phyloP scores from a whole-genome alignment of 176 grass and related monocot species.

The Guadua angustifolia region DNA sequence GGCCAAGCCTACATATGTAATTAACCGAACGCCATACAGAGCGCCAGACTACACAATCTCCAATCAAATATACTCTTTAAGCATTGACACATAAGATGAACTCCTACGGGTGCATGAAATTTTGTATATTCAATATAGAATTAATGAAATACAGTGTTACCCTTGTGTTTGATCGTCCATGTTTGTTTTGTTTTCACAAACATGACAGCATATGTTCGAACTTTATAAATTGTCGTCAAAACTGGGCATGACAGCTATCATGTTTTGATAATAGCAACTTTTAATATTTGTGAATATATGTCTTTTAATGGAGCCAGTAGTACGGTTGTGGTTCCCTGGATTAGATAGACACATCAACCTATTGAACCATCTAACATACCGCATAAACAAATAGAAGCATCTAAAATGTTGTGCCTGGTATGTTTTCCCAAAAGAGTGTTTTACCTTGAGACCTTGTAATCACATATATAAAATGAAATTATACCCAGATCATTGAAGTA shows the following conservation, averaged over 20 bases:
- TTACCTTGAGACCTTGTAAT: constrained; percentile 11
- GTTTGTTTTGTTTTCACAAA: too few species aligned
- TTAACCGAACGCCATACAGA: too few species aligned
- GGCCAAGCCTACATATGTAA: too few species aligned
- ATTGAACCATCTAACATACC: background rate
- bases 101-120: too few species aligned
- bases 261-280: constrained; percentile 1
- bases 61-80: too few species aligned
- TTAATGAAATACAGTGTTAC: too few species aligned
- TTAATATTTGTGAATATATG: background rate
- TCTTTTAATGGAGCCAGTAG: background rate
- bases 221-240: constrained; percentile 23
- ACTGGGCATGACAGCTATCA: background rate
- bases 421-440: background rate
- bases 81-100: too few species aligned
- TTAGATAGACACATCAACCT: constrained; percentile 5
- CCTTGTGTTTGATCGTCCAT: too few species aligned
- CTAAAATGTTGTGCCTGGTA: background rate
- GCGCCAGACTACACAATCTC: too few species aligned
- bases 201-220: background rate
- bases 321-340: constrained; percentile 16
- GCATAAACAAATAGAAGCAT: constrained; percentile 16
- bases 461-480: background rate
- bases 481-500: constrained; percentile 7
- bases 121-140: too few species aligned